Conservation (phyloP, 495 filamentous ascomycete genomes). For the Trichoderma erinaceum region DNA sequence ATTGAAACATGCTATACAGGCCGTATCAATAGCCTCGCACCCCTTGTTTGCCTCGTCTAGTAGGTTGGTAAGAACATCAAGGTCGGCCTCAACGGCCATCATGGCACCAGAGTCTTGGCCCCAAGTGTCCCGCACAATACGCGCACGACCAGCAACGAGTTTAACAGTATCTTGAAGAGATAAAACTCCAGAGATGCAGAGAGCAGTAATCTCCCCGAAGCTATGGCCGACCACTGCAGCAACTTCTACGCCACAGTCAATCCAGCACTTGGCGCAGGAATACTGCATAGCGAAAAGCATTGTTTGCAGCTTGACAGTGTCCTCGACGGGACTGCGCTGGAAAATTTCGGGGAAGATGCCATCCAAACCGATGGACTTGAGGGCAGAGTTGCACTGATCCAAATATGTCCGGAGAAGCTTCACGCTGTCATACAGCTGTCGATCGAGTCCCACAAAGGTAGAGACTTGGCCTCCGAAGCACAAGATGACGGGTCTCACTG, state of each 20-base stretch:
- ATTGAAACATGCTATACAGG: constrained; percentile 48
- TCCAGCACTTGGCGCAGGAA: constrained; percentile 43
- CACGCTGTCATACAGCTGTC: constrained; percentile 26
- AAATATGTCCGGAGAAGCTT: constrained; percentile 33
- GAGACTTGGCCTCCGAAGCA: constrained; percentile 34
- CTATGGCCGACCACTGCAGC: constrained; percentile 44
- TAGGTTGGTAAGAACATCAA: constrained; percentile 21
- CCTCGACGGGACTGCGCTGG: constrained; percentile 22
- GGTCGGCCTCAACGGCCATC: constrained; percentile 40
- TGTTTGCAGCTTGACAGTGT: constrained; percentile 36
- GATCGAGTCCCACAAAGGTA: constrained; percentile 20
- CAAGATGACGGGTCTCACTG: constrained; percentile 23
- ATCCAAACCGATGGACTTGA: constrained; percentile 20
- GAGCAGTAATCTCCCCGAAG: constrained; percentile 48
- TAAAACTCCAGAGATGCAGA: constrained; percentile 36
- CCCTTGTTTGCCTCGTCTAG: constrained; percentile 5
- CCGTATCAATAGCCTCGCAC: background rate
- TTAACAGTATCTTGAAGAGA: constrained; percentile 32
- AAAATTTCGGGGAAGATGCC: constrained; percentile 44
- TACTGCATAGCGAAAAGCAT: constrained; percentile 46
- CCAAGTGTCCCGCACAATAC: constrained; percentile 33
- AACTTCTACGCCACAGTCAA: constrained; percentile 40
- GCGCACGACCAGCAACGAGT: constrained; percentile 37
- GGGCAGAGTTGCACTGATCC: constrained; percentile 26
- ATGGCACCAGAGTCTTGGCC: constrained; percentile 40